Base-by-base conservation (phyloP, 495 filamentous ascomycete genomes). In the Hypoxylon cercidicola region DNA sequence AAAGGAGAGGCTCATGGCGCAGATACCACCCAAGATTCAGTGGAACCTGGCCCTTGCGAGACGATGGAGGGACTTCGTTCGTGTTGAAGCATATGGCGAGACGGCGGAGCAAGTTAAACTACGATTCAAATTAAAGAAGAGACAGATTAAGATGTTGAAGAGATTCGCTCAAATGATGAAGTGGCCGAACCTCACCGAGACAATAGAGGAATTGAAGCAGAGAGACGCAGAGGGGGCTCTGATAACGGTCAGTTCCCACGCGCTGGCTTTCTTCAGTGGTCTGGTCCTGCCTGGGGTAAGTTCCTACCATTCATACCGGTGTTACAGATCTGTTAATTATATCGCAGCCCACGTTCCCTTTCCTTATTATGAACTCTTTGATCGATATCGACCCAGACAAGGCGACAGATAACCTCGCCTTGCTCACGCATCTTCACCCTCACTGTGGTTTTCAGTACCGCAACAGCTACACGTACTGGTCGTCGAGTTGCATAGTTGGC, bases 211-310 rank as follows among this genome's bases (percentile, higher is more conserved):
- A 13, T 81, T 91, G 50, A 83, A 81, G 55, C 81, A 87, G 55
- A 80, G 80, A 60, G 84, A 88, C 50, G 73, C 70, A 28, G 79
- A 84, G 35, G 78, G 77, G 28, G 73, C 82, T 8, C 75, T 90
- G 5, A 84, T 89, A 66, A 77, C 84, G 44, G 77, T 87, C 65
- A 86, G 82, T 68, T 85, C 85, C 18, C 84, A 89, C 70, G 81
- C 88, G 45, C 86, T 89, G 84, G 88, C 89, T 39, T 92, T 88
- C 79, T 89, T 91, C 66, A 87, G 85, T 35, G 88, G 88, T 4
- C 78, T 89, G 16, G 82, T 90, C 54, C 78, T 91, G 5, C 89
- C 89, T 6, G 89, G 89, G n/a, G 74, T 77, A 49, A 64, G 72
- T 65, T 25, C 16, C 16, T 44, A 8, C 44, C 15, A 28, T 58